These are phyloP conservation scores for Zymoseptoria brevis DNA, from an alignment of 2,329 filamentous ascomycete genomes.

Conservation along the genomic window DNA sequence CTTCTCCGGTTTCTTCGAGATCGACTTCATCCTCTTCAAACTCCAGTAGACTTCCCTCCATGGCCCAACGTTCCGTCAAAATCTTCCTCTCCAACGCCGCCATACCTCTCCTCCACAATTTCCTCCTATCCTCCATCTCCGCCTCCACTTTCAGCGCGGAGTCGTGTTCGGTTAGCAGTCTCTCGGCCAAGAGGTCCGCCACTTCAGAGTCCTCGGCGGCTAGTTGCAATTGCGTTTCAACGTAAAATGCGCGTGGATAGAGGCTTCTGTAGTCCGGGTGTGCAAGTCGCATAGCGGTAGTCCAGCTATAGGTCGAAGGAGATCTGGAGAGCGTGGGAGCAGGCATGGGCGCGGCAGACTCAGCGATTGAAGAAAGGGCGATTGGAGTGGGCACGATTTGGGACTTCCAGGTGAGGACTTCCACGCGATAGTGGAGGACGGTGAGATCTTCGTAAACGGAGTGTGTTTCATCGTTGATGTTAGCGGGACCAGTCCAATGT, in stretches of 20 bases:
- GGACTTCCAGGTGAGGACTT: conserved; percentile 32
- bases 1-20: too few relatives aligned
- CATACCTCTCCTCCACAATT: conserved; percentile 3
- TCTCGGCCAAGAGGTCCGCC: conserved; percentile 1
- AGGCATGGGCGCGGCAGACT: neutral
- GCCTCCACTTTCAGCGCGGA: conserved; percentile 1
- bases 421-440: conserved; percentile 40
- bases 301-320: too few relatives aligned
- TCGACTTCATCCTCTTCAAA: conserved; percentile 1
- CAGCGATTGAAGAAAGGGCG: neutral
- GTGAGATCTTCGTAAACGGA: conserved; percentile 36
- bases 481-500: conserved; percentile 41
- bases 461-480: conserved; percentile 34
- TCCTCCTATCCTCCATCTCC: neutral
- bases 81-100: conserved; percentile 6
- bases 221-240: neutral
- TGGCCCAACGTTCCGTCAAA: conserved; percentile 2
- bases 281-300: too few relatives aligned
- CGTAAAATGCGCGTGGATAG: too few relatives aligned
- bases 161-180: neutral
- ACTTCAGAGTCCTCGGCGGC: neutral
- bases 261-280: too few relatives aligned
- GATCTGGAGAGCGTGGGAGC: neutral
- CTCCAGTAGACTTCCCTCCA: conserved; percentile 5
- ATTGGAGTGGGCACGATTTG: neutral